Conservation (phyloP, 768 basidiomycete genomes). For the Mycena belliarum region DNA sequence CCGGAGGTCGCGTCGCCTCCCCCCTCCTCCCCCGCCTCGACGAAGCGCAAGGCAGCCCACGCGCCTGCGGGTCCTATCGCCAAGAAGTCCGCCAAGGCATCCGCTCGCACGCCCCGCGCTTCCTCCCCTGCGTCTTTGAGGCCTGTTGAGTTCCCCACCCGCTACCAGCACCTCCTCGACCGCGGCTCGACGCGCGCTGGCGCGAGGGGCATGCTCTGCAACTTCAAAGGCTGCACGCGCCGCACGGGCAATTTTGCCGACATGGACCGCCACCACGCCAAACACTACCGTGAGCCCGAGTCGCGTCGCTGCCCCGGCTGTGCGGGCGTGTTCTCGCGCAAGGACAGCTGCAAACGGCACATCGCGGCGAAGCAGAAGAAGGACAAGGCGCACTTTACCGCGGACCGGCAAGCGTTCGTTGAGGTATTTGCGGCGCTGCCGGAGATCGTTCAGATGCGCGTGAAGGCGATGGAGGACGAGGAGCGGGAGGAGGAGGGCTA, state of each 20-base stretch:
- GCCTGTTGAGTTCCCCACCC: neutral
- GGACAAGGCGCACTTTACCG: neutral
- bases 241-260: neutral
- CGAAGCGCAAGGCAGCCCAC: neutral
- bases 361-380: too few relatives aligned
- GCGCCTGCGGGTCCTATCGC: neutral
- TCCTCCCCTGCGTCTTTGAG: neutral
- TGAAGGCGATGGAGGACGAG: too few relatives aligned
- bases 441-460: too few relatives aligned
- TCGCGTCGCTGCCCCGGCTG: neutral
- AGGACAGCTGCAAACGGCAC: neutral
- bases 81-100: slow-evolving; percentile 1
- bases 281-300: neutral
- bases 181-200: neutral
- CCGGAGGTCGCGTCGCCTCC: neutral
- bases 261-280: slow-evolving; percentile 3
- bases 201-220: neutral
- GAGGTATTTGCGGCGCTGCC: too few relatives aligned
- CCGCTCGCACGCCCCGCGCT: neutral
- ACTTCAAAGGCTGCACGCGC: neutral
- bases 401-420: too few relatives aligned
- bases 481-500: too few relatives aligned
- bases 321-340: neutral
- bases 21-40: neutral
- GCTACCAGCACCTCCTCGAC: slow-evolving; percentile 2